Percentiles rank a stretch among this genome's conserved stretches.
These are phyloP conservation scores for Nyssa sinensis DNA, from an alignment of 148 eudicot species.

Conservation along the genomic window DNA sequence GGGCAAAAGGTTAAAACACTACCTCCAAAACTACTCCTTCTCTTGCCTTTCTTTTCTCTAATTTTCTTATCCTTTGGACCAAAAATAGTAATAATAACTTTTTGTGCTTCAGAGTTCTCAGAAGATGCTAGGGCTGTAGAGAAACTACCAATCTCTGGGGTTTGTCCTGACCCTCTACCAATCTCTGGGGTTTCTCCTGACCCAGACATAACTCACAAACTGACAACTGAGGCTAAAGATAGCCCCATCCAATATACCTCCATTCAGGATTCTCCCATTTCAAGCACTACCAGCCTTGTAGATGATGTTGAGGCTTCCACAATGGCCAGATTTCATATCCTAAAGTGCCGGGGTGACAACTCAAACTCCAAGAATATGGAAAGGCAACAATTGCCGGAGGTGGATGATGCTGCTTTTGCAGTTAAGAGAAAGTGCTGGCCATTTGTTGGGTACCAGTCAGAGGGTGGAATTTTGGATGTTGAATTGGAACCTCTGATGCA, in stretches of 20 bases:
- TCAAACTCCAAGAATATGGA: conserved; percentile 21
- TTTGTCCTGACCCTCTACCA: too few species aligned
- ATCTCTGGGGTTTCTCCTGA: conserved; percentile 27
- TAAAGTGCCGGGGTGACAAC: conserved; percentile 44
- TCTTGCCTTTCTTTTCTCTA: not conserved
- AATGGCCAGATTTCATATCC: conserved; percentile 58
- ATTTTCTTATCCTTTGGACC: not conserved
- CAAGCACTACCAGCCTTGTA: conserved; percentile 28
- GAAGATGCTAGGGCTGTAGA: conserved; percentile 27
- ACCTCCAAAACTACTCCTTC: not conserved
- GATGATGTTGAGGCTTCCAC: conserved; percentile 55
- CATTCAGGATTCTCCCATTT: conserved; percentile 18
- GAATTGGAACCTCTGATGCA: conserved; percentile 13
- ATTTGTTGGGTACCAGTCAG: not conserved
- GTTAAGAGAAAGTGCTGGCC: conserved; percentile 9
- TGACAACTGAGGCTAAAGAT: conserved; percentile 24
- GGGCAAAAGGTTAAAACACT: conserved; percentile 34
- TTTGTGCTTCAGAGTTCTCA: conserved; percentile 7
- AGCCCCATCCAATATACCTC: conserved; percentile 15
- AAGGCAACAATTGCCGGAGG: conserved; percentile 10
- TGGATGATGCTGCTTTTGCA: conserved; percentile 10
- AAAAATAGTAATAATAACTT: not conserved
- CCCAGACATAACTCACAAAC: conserved; percentile 8
- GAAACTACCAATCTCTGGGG: too few species aligned
- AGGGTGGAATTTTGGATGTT: conserved; percentile 6